Base-by-base conservation (phyloP, 805 yeast genomes). In the Nakazawaea anatomiae region DNA sequence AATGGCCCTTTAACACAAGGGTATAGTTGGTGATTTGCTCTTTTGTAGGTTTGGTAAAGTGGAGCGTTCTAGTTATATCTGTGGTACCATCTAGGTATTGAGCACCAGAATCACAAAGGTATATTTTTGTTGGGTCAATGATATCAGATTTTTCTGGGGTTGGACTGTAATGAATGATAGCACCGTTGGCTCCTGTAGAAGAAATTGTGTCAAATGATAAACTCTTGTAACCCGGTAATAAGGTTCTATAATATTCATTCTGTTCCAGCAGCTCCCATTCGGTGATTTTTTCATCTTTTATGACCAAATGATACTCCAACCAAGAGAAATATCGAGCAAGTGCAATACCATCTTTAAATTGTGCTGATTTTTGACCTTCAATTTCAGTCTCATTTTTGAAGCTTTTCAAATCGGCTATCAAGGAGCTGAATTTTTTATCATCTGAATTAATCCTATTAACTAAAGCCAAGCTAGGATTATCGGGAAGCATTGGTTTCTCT, bases 21-120 rank as follows among this genome's bases (percentile, higher is more conserved):
- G 98, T 87, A 65, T 89, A 92, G 48, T 82, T 82, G 55, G 75
- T 76, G 36, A 69, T 73, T 62, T 85, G 85, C 55, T 85, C 86
- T 14, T 57, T 59, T 0, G 77, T 60, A 12, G 92, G 88, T 2
- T 67, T 64, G 8, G 70, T 70, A 62, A 89, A 85, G 64, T 88
- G 92, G 46, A 82, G 67, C 0, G 97, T 89, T 59, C 99, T 77
- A 0, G 99, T 94, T 30, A 92, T 89, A 64, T 94, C 99, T 0
- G 99, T 94, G 0, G 99, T 94, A 18, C 52, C 99, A 61, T 91
- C 96, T 27, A 85, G 65, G 62, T 80, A 92, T 60, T 94, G 99
- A 0, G 94, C 88, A 4, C 99, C 99, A 2, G 96, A 81, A 65
- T 94, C 99, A 53, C 88, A 73, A 55, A 94, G 71, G 58, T 85